Conservation (phyloP, 2,329 filamentous ascomycete species). For the Sclerotinia nivalis region DNA sequence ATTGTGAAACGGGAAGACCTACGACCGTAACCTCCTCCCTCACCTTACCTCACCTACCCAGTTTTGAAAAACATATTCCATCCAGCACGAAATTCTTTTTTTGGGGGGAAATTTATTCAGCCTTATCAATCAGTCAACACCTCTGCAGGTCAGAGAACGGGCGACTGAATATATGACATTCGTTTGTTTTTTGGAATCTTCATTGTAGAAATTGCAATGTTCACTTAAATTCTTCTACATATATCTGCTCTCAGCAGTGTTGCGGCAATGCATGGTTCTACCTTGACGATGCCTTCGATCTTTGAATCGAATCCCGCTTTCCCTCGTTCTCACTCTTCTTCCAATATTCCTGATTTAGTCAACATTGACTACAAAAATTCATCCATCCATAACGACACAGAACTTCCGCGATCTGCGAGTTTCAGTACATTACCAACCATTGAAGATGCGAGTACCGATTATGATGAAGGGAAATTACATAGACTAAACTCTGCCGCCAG, state of each 20-base stretch:
- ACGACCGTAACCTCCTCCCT: not conserved
- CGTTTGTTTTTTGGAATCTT: constrained; percentile 11
- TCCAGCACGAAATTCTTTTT: not conserved
- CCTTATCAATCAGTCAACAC: constrained; percentile 16
- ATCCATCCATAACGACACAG: constrained; percentile 29
- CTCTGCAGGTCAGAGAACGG: constrained; percentile 23
- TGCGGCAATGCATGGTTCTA: constrained; percentile 38
- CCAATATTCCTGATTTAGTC: constrained; percentile 38
- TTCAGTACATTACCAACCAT: constrained; percentile 55
- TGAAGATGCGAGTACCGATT: constrained; percentile 28
- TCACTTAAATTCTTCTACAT: constrained; percentile 21
- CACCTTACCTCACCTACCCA: not conserved
- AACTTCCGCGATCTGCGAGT: constrained; percentile 56
- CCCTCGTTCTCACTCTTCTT: constrained; percentile 41
- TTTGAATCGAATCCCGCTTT: constrained; percentile 36
- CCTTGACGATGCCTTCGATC: constrained; percentile 38
- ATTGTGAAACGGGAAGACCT: constrained; percentile 21
- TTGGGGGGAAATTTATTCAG: not conserved
- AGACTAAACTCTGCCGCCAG: constrained; percentile 26
- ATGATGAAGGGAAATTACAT: constrained; percentile 30
- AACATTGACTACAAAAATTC: constrained; percentile 35
- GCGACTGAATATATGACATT: constrained; percentile 12
- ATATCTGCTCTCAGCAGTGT: constrained; percentile 28
- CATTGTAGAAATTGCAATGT: constrained; percentile 19
- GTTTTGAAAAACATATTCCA: constrained; percentile 6